These are phyloP conservation scores for Austropuccinia psidii DNA, from an alignment of 1,284 basidiomycete genomes.

Conservation along the genomic window DNA sequence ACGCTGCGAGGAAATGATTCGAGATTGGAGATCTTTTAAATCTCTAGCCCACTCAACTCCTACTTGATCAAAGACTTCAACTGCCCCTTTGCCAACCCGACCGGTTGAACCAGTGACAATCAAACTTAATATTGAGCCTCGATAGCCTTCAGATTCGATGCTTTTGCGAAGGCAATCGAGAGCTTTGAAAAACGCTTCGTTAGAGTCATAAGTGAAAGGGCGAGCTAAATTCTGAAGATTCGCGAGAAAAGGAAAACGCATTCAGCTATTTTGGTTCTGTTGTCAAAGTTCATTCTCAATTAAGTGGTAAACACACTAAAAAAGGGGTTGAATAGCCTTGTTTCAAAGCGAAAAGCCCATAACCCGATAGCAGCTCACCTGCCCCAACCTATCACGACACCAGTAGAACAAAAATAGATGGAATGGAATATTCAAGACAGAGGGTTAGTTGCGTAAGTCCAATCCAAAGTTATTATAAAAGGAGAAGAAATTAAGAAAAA, in stretches of 20 bases:
- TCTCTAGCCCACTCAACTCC: slow-evolving; percentile 57
- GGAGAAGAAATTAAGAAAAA: not conserved
- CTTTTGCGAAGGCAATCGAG: slow-evolving; percentile 58
- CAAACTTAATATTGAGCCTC: slow-evolving; percentile 66
- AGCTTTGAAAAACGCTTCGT: slow-evolving; percentile 57
- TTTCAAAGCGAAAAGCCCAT: slow-evolving; percentile 68
- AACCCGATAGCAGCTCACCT: slow-evolving; percentile 67
- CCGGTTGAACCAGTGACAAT: slow-evolving; percentile 68
- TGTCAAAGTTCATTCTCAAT: not conserved
- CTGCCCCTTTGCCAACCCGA: slow-evolving; percentile 67
- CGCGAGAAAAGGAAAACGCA: not conserved
- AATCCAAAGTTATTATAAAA: not conserved
- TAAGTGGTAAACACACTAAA: slow-evolving; percentile 54
- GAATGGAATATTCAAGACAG: not conserved
- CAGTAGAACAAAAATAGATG: slow-evolving; percentile 51
- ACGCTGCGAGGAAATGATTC: not conserved
- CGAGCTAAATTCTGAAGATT: slow-evolving; percentile 62
- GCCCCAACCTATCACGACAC: slow-evolving; percentile 57
- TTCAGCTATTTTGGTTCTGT: not conserved
- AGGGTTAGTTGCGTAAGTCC: not conserved
- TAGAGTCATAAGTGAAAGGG: slow-evolving; percentile 63
- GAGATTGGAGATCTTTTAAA: slow-evolving; percentile 54
- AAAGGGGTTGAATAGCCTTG: slow-evolving; percentile 72
- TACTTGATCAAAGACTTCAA: slow-evolving; percentile 63
- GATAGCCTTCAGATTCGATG: slow-evolving; percentile 59